Conservation (phyloP, 2,329 filamentous ascomycete species). For the Xylariaceae sp. region DNA sequence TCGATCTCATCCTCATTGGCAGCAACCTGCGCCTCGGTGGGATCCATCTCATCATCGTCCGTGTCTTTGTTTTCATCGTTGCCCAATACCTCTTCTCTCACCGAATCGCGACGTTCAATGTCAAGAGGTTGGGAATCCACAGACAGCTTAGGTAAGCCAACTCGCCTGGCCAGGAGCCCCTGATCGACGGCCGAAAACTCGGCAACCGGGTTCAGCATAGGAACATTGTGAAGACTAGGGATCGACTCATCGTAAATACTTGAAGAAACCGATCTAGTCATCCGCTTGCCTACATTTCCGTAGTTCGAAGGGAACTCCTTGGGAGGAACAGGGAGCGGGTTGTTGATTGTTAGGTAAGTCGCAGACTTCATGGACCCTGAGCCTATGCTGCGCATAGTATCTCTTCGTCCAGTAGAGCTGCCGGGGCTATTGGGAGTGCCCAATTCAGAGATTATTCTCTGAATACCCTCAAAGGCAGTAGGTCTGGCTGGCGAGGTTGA, state of each 20-base stretch:
- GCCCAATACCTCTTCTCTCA: slow-evolving; percentile 23
- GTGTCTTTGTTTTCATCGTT: slow-evolving; percentile 26
- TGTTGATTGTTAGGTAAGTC: slow-evolving; percentile 31
- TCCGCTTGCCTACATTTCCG: slow-evolving; percentile 33
- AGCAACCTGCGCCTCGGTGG: slow-evolving; percentile 23
- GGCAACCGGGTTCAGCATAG: slow-evolving; percentile 48
- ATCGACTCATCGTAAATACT: slow-evolving; percentile 30
- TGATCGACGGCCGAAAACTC: slow-evolving; percentile 62
- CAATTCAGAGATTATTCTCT: slow-evolving; percentile 56
- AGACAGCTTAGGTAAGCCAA: slow-evolving; percentile 43
- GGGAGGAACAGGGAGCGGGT: slow-evolving; percentile 35
- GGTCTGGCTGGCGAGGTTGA: slow-evolving; percentile 48
- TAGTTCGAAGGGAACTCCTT: slow-evolving; percentile 40
- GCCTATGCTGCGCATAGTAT: slow-evolving; percentile 34
- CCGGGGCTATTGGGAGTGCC: slow-evolving; percentile 47
- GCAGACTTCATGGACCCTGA: slow-evolving; percentile 26
- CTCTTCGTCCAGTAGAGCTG: slow-evolving; percentile 48
- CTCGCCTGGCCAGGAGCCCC: slow-evolving; percentile 51
- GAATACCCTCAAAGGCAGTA: slow-evolving; percentile 55
- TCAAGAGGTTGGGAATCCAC: slow-evolving; percentile 45
- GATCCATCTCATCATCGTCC: slow-evolving; percentile 26
- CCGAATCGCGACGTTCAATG: slow-evolving; percentile 33
- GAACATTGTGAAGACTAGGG: slow-evolving; percentile 29
- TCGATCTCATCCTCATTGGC: slow-evolving; percentile 28
- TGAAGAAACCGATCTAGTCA: slow-evolving; percentile 40